Base-by-base conservation (phyloP, 306 rosid species). In the Albizia julibrissin region DNA sequence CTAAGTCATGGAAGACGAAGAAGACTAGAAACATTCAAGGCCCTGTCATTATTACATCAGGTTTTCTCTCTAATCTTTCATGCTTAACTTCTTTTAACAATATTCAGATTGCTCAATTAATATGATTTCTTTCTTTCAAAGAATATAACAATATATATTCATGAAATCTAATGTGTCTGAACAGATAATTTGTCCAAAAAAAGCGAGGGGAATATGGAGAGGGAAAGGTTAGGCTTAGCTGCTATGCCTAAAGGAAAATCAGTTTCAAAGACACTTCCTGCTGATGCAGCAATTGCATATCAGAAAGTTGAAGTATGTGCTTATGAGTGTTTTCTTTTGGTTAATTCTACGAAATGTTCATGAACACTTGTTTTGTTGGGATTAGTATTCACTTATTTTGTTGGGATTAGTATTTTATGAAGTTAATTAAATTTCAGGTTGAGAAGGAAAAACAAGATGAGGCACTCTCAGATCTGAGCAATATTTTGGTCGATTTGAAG, bases 391-490 rank as follows among this genome's bases (percentile, higher is more conserved):
- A 29, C 14, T 15, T 26, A 64, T 64, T 26, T 62, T 62, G 39
- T 27, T 62, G 16, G 39, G 39, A 62, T 13, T 5, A 27, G 33
- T 13, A 26, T 26, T 31, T 64, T 4, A 64, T 64, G 19, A 15
- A 64, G 69, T 64, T 64, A 6, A 6, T 13, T 64, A 4, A 27
- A 64, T 64, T 64, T 64, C 69, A 64, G 69, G 69, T 29, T 64
- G 69, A 64, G 69, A 64, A 29, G 69, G 69, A 3, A 29, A 64
- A 27, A 64, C 69, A 64, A 64, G 69, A 64, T 27, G 40, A 64
- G 19, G 40, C 69, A 64, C 40, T 64, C 27, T 64, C 69, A 5
- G 69, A 64, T 64, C 40, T 64, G 69, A 64, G 69, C 69, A 64
- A 29, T 64, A 15, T 64, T 31, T 64, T 64, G 40, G 69, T 27